phyloP scores from a whole-genome alignment of 2,329 filamentous ascomycete genomes.

The Calonectria henricotiae region DNA sequence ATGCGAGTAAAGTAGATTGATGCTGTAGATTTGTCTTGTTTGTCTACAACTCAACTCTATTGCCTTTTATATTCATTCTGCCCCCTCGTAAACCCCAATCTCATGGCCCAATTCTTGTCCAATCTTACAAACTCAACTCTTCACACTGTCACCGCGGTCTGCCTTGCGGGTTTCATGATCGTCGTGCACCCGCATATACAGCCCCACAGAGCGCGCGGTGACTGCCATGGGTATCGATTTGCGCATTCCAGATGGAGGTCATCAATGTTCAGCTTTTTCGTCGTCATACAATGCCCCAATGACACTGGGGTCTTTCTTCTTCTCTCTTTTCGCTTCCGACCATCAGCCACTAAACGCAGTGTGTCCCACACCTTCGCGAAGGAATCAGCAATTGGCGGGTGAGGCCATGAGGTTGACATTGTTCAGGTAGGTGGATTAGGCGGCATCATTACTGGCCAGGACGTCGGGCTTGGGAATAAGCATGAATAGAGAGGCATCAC shows the following conservation, averaged over 20 bases:
- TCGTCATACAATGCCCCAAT: not conserved
- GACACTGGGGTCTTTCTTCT: not conserved
- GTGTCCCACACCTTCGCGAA: not conserved
- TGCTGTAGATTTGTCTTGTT: not conserved
- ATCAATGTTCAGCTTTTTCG: not conserved
- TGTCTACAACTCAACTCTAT: not conserved
- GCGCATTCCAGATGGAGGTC: not conserved
- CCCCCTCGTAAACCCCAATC: not conserved
- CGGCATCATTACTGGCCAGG: not conserved
- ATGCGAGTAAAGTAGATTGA: too few relatives aligned
- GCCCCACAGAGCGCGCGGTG: not conserved
- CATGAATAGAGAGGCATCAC: not conserved
- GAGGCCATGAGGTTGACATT: not conserved
- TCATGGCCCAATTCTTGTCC: conserved; percentile 25
- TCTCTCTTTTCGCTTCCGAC: not conserved
- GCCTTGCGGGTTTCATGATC: not conserved
- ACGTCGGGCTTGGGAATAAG: not conserved
- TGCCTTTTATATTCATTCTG: conserved; percentile 26
- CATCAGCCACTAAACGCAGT: not conserved
- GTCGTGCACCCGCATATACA: not conserved
- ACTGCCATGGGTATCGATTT: not conserved
- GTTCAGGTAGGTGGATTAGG: not conserved
- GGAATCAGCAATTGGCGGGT: not conserved
- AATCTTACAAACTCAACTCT: conserved; percentile 26
- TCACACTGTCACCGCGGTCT: not conserved